A percentile compares a stretch with the other conserved stretches of the same genome.
phyloP scores from a whole-genome alignment of 2,329 filamentous ascomycete species.

The Calycina herbarum region DNA sequence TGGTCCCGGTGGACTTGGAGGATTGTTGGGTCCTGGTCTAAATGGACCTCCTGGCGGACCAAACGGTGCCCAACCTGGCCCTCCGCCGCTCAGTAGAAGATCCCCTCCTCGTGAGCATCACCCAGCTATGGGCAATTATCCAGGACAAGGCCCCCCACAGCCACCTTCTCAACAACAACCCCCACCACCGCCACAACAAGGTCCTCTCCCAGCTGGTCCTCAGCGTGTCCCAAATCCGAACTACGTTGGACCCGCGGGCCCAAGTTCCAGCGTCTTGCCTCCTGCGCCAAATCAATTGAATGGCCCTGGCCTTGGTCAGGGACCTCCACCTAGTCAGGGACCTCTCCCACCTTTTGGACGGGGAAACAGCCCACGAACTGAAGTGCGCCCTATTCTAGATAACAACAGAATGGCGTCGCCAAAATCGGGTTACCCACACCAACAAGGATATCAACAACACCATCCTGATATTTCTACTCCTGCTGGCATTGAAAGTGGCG shows the following conservation, averaged over 20 bases:
- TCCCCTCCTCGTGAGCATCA: conserved; percentile 48
- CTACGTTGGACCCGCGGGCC: conserved; percentile 49
- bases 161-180: conserved; percentile 58
- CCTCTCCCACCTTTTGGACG: conserved; percentile 70
- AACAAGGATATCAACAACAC: conserved; percentile 70
- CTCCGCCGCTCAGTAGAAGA: conserved; percentile 23
- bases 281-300: conserved; percentile 43
- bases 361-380: conserved; percentile 76
- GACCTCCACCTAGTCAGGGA: conserved; percentile 14
- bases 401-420: conserved; percentile 88
- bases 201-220: conserved; percentile 40
- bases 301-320: conserved; percentile 25
- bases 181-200: conserved; percentile 40
- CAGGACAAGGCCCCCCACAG: conserved; percentile 51
- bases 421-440: conserved; percentile 79
- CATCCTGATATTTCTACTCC: conserved; percentile 57
- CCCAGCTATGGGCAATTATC: conserved; percentile 24
- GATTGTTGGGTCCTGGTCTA: conserved; percentile 6
- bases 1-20: not conserved
- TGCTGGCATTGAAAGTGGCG: conserved; percentile 54
- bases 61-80: conserved; percentile 25
- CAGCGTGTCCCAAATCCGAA: conserved; percentile 62
- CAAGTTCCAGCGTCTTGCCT: conserved; percentile 42
- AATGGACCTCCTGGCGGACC: conserved; percentile 52
- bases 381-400: conserved; percentile 79